Conservation (phyloP, 108 stramenopile genomes). For the Discostella pseudostelligera region DNA sequence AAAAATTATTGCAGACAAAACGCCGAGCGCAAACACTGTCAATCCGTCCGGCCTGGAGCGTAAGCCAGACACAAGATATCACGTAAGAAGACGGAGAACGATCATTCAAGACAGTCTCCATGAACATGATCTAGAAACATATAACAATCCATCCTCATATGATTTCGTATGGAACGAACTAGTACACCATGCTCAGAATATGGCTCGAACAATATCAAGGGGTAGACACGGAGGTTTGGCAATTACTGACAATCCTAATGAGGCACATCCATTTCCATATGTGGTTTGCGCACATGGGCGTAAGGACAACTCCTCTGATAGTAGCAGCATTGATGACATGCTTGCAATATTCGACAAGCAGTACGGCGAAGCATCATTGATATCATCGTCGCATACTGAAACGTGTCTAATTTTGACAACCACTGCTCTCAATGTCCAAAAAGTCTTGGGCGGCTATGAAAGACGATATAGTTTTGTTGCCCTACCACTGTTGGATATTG, state of each 20-base stretch:
- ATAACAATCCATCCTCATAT: conserved; percentile 3
- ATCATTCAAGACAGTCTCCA: background rate
- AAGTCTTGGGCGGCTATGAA: conserved; percentile 2
- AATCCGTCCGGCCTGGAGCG: conserved; percentile 2
- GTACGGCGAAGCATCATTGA: conserved; percentile 20
- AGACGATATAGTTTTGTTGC: conserved; percentile 1
- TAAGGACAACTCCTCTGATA: background rate
- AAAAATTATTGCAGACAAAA: conserved; percentile 23
- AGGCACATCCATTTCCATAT: conserved; percentile 27
- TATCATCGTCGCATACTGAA: conserved; percentile 24
- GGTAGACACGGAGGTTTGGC: conserved; percentile 11
- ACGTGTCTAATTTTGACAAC: conserved; percentile 30
- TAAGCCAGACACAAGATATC: conserved; percentile 15
- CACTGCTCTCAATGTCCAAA: conserved; percentile 7
- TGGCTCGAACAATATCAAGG: conserved; percentile 19
- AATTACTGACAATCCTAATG: conserved; percentile 8
- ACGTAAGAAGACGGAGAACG: conserved; percentile 24
- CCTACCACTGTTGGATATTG: conserved; percentile 34
- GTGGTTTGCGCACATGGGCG: conserved; percentile 27
- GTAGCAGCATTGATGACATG: conserved; percentile 15
- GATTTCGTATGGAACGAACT: conserved; percentile 34
- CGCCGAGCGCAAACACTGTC: background rate
- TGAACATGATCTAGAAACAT: background rate
- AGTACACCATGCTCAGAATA: conserved; percentile 27
- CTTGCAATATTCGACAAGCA: conserved; percentile 30